Conservation (phyloP, 2,329 filamentous ascomycete species). For the Monosporascus sp. region DNA sequence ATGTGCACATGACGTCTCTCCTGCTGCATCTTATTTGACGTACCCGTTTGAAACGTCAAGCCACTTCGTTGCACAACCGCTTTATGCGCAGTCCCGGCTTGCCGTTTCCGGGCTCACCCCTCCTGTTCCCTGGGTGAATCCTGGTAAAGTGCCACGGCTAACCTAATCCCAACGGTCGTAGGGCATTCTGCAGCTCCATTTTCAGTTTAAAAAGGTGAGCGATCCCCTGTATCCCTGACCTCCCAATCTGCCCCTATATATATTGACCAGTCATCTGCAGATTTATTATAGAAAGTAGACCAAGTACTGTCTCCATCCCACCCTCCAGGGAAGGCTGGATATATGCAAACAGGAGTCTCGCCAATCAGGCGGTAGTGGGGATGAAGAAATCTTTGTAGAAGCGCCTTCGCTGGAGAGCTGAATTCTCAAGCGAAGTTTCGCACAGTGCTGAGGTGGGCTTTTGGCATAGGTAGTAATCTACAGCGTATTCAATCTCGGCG, state of each 20-base stretch:
- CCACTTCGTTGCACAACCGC: slow-evolving; percentile 7
- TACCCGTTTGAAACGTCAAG: slow-evolving; percentile 7
- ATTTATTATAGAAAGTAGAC: slow-evolving; percentile 35
- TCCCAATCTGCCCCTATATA: background rate
- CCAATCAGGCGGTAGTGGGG: background rate
- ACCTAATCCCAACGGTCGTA: slow-evolving; percentile 32
- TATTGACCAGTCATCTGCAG: slow-evolving; percentile 22
- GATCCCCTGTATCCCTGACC: slow-evolving; percentile 3
- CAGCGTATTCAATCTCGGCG: slow-evolving; percentile 1
- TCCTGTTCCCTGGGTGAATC: slow-evolving; percentile 9
- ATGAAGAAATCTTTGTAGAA: background rate
- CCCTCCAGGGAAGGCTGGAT: background rate
- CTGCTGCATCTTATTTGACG: slow-evolving; percentile 6
- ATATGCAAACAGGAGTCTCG: background rate
- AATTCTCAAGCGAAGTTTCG: background rate
- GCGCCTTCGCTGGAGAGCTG: background rate
- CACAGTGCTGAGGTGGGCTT: slow-evolving; percentile 1
- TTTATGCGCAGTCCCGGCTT: slow-evolving; percentile 8
- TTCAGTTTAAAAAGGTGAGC: slow-evolving; percentile 93
- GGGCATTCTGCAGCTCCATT: slow-evolving; percentile 94
- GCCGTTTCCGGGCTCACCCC: slow-evolving; percentile 8
- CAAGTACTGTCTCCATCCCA: background rate
- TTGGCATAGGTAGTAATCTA: slow-evolving; percentile 1
- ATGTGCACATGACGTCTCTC: slow-evolving; percentile 5
- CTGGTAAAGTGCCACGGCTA: slow-evolving; percentile 14